Percentiles rank a stretch among this genome's conserved stretches.
phyloP scores from a whole-genome alignment of 1,284 basidiomycete species.

The Tausonia pullulans region DNA sequence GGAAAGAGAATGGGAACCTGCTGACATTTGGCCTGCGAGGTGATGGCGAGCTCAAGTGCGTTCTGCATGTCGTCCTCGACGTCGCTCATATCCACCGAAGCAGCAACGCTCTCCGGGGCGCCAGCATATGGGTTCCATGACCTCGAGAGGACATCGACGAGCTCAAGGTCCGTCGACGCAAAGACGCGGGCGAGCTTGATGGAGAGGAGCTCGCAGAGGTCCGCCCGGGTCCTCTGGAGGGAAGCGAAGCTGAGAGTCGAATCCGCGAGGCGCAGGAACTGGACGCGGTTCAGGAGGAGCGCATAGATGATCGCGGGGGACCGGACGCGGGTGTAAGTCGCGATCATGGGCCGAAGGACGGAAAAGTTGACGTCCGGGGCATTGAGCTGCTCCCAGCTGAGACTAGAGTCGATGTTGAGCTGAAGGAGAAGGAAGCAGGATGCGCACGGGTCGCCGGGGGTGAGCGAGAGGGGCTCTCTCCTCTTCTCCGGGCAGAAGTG shows the following conservation, averaged over 20 bases:
- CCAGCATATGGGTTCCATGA: slow-evolving; percentile 41
- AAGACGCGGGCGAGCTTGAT: slow-evolving; percentile 7
- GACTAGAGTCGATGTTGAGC: slow-evolving; percentile 48
- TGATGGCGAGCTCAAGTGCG: slow-evolving; percentile 60
- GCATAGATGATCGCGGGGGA: slow-evolving; percentile 60
- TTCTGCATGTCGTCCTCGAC: slow-evolving; percentile 53
- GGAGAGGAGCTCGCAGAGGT: slow-evolving; percentile 5
- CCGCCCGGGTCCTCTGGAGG: slow-evolving; percentile 54
- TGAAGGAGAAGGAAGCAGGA: background rate
- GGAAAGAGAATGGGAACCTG: background rate
- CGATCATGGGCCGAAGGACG: slow-evolving; percentile 64
- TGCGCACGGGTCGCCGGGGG: slow-evolving; percentile 11
- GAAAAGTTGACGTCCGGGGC: slow-evolving; percentile 75
- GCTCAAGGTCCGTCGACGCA: slow-evolving; percentile 6
- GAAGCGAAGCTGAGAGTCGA: slow-evolving; percentile 62
- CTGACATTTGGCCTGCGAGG: background rate
- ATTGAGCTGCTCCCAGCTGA: slow-evolving; percentile 70
- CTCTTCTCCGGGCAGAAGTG: too few relatives aligned
- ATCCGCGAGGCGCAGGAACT: slow-evolving; percentile 39
- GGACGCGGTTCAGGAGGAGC: slow-evolving; percentile 48
- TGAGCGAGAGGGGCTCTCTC: background rate
- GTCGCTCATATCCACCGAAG: slow-evolving; percentile 28
- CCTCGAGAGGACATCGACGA: slow-evolving; percentile 46
- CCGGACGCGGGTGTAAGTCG: slow-evolving; percentile 60
- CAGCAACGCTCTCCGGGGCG: background rate